Evolutionary conservation across 306 rosid genomes (phyloP).

Genomic region (Cucumis sativus): DNA sequence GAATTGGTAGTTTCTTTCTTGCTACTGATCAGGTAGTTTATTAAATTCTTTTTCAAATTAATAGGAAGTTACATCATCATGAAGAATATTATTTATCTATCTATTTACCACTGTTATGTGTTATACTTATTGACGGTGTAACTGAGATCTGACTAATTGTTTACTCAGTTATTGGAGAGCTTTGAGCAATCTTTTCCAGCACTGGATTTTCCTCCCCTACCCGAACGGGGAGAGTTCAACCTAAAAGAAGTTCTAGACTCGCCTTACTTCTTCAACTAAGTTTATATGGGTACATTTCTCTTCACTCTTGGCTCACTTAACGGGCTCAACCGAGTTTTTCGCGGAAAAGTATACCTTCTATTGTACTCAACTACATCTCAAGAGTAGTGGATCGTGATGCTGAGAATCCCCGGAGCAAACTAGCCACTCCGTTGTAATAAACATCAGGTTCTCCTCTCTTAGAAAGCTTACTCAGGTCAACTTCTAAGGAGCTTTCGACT

Average conservation of each 20-base stretch:
- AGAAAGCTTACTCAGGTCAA: neutral
- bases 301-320: slow-evolving; percentile 1
- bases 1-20: neutral
- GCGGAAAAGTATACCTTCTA: neutral
- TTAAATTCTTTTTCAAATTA: neutral
- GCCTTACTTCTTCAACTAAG: slow-evolving; percentile 86
- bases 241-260: slow-evolving; percentile 62
- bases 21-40: neutral
- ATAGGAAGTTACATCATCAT: neutral
- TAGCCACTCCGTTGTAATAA: neutral
- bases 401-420: neutral
- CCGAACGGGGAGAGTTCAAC: slow-evolving; percentile 76
- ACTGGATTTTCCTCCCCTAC: slow-evolving; percentile 60
- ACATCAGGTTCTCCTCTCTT: neutral
- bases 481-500: neutral
- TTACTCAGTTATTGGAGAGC: slow-evolving; percentile 50
- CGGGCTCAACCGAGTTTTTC: neutral
- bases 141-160: slow-evolving; percentile 9
- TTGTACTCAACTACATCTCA: neutral
- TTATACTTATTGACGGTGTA: neutral
- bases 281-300: neutral
- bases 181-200: slow-evolving; percentile 64
- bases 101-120: neutral
- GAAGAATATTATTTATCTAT: neutral
- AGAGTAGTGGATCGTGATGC: neutral